Evolutionary conservation across 257 asterid species (phyloP), one percentile per base, ranked within the genome.

Genomic region (Plantago elongata): DNA sequence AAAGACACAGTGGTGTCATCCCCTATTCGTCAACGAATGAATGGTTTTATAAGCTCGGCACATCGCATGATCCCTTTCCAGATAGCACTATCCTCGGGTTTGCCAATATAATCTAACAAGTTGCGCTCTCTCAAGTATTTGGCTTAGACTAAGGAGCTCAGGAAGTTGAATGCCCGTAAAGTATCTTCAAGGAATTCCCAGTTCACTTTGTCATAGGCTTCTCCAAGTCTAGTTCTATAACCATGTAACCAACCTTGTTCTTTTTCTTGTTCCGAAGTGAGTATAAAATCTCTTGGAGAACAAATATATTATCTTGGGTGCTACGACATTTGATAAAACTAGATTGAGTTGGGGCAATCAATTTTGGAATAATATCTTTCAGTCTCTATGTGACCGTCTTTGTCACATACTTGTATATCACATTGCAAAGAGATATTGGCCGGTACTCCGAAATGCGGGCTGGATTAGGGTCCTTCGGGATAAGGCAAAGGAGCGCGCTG

Each of bases 171-270:
- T 9, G n/a, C 9, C 45, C 11, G 8, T 13, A 57, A 16, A 0
- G 61, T 57, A 2, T 57, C 45, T 13, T 57, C 46, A 3, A 37
- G 22, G 13, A 57, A 57, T 9, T 11, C 61, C 61, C 61, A 57
- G 10, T 18, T 13, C 37, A 57, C 45, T 11, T 37, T 30, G 18
- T 57, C n/a, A n/a, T n/a, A n/a, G n/a, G n/a, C n/a, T n/a, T n/a
- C n/a, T n/a, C n/a, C n/a, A n/a, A n/a, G n/a, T 54, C 59, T 3
- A 54, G 12, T 54, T 54, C 27, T 4, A 54, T n/a, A n/a, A n/a
- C n/a, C n/a, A n/a, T n/a, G n/a, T n/a, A n/a, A n/a, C n/a, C n/a
- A n/a, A n/a, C n/a, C n/a, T n/a, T n/a, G n/a, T n/a, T n/a, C n/a
- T n/a, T n/a, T n/a, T n/a, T n/a, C n/a, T n/a, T n/a, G n/a, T n/a